phyloP scores from a whole-genome alignment of 768 basidiomycete species.

The Gloeophyllum trabeum region DNA sequence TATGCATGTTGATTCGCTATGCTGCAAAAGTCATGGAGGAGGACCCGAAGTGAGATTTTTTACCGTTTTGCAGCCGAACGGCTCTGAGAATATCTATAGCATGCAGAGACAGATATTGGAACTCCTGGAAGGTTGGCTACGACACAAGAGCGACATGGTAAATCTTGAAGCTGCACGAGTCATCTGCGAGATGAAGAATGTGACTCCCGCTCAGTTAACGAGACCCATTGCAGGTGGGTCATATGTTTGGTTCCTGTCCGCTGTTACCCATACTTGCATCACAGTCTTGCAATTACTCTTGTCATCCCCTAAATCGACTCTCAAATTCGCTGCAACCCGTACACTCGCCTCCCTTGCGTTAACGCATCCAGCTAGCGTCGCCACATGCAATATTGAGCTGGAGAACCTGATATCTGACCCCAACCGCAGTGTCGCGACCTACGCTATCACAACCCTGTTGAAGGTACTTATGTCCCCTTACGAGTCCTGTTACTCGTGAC shows the following conservation, averaged over 20 bases:
- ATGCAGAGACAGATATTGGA: conserved; percentile 90
- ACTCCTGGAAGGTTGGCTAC: conserved; percentile 85
- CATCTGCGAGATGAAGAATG: conserved; percentile 92
- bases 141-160: conserved; percentile 99
- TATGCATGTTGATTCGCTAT: conserved; percentile 97
- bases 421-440: conserved; percentile 94
- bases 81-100: conserved; percentile 26
- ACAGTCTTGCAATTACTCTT: conserved; percentile 91
- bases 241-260: neutral
- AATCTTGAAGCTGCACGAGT: conserved; percentile 97
- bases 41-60: conserved; percentile 76
- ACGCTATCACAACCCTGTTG: conserved; percentile 95
- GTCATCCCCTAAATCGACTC: conserved; percentile 86
- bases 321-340: conserved; percentile 96
- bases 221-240: conserved; percentile 80
- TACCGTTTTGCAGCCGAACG: conserved; percentile 3
- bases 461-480: conserved; percentile 41
- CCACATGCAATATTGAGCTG: conserved; percentile 90
- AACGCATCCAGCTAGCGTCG: conserved; percentile 77
- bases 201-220: conserved; percentile 64
- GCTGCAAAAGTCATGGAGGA: conserved; percentile 99
- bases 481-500: conserved; percentile 2
- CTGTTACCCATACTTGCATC: conserved; percentile 1
- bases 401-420: conserved; percentile 93
- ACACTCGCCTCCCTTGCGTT: conserved; percentile 86